Evolutionary conservation across 371 early-diverging fungal species (phyloP).

Genomic region (Lichtheimia ornata): DNA sequence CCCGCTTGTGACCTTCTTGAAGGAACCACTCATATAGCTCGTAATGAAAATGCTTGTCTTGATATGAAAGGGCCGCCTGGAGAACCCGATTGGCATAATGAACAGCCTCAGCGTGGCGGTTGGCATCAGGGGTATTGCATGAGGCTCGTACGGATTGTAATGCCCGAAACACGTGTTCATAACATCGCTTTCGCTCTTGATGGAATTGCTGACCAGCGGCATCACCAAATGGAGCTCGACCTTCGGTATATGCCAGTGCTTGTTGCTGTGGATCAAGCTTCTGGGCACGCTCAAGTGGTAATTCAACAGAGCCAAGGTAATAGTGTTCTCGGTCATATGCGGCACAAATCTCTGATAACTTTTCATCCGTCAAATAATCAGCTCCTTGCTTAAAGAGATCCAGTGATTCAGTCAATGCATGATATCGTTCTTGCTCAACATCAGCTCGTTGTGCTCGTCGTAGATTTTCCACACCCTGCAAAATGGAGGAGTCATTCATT

Average conservation of each 20-base stretch:
- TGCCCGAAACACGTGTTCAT: conserved; percentile 39
- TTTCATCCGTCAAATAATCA: conserved; percentile 41
- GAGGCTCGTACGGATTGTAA: conserved; percentile 21
- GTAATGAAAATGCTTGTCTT: conserved; percentile 72
- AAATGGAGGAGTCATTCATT: background rate
- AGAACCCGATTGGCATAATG: conserved; percentile 33
- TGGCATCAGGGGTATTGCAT: background rate
- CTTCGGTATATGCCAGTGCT: conserved; percentile 49
- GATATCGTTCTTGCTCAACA: conserved; percentile 47
- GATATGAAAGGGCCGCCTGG: conserved; percentile 33
- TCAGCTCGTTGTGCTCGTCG: conserved; percentile 46
- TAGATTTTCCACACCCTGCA: conserved; percentile 59
- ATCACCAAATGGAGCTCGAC: conserved; percentile 37
- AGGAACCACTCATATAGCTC: conserved; percentile 69
- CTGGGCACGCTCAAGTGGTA: conserved; percentile 72
- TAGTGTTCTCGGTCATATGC: conserved; percentile 56
- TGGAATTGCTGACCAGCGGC: conserved; percentile 26
- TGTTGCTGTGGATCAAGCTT: conserved; percentile 63
- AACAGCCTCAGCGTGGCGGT: conserved; percentile 8
- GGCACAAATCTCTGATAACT: conserved; percentile 60
- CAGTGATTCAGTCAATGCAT: conserved; percentile 61
- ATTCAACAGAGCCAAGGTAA: conserved; percentile 61
- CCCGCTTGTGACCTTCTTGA: conserved; percentile 28
- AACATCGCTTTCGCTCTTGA: conserved; percentile 45
- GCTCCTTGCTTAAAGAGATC: conserved; percentile 53